Conservation (phyloP, 2,329 filamentous ascomycete genomes). For the Apiospora marii region DNA sequence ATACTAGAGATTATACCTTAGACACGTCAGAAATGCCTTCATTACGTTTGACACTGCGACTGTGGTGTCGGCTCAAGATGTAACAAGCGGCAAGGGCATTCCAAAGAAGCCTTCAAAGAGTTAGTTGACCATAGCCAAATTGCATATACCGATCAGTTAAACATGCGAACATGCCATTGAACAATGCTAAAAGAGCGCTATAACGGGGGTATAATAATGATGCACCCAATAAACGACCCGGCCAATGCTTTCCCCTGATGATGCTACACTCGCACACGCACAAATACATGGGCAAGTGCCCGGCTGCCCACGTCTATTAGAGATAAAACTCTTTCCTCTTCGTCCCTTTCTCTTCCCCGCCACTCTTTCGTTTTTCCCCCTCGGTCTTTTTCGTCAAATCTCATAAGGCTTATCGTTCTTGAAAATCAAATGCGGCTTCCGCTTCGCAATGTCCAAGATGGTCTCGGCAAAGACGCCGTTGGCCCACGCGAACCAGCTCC, state of each 20-base stretch:
- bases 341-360: no score
- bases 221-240: slow-evolving; percentile 13
- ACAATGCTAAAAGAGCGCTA: slow-evolving; percentile 16
- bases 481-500: slow-evolving; percentile 97
- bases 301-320: not conserved
- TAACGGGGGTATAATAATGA: slow-evolving; percentile 22
- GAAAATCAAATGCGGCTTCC: slow-evolving; percentile 90
- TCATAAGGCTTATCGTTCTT: slow-evolving; percentile 67
- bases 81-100: not conserved
- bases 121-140: not conserved
- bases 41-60: no score
- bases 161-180: slow-evolving; percentile 1
- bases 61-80: no score
- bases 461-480: slow-evolving; percentile 96
- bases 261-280: slow-evolving; percentile 5
- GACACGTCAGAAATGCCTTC: not conserved
- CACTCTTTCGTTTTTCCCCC: not conserved
- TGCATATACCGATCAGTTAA: not conserved
- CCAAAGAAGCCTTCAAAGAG: not conserved
- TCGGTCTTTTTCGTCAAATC: slow-evolving; percentile 41
- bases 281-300: not conserved
- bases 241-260: slow-evolving; percentile 10
- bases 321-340: not conserved
- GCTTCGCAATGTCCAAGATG: slow-evolving; percentile 84
- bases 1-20: not conserved